These are phyloP conservation scores for Saussurea involucrata DNA, from an alignment of 129 eudicot species.

Conservation along the genomic window DNA sequence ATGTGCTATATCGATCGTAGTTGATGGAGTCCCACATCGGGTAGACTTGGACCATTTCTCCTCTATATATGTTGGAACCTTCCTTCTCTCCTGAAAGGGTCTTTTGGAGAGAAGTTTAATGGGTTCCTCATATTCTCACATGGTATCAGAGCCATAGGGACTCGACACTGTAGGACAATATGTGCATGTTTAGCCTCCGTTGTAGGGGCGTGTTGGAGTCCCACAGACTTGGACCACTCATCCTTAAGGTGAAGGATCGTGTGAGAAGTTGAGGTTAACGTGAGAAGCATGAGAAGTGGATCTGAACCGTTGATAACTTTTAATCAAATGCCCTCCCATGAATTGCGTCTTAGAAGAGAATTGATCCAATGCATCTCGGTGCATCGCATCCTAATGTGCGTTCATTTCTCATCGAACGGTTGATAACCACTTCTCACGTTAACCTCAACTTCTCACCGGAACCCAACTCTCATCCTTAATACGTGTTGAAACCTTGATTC, in stretches of 20 bases:
- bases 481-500: neutral
- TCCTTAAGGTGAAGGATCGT: no score
- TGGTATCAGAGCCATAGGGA: neutral
- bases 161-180: neutral
- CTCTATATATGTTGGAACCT: neutral
- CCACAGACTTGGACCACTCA: neutral
- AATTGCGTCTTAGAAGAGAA: no score
- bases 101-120: neutral
- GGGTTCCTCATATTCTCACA: neutral
- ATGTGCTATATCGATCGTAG: neutral
- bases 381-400: no score
- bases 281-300: no score
- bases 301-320: no score
- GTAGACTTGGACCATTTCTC: neutral
- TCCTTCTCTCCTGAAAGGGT: no score
- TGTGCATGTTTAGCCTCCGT: neutral
- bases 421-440: no score
- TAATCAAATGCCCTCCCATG: no score
- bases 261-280: no score
- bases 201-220: neutral
- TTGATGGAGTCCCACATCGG: neutral
- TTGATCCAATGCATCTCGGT: no score
- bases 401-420: no score
- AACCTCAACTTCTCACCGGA: no score
- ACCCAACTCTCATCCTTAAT: neutral